phyloP scores from a whole-genome alignment of 2,329 filamentous ascomycete genomes.

The Pseudopyrenochaeta lycopersici region DNA sequence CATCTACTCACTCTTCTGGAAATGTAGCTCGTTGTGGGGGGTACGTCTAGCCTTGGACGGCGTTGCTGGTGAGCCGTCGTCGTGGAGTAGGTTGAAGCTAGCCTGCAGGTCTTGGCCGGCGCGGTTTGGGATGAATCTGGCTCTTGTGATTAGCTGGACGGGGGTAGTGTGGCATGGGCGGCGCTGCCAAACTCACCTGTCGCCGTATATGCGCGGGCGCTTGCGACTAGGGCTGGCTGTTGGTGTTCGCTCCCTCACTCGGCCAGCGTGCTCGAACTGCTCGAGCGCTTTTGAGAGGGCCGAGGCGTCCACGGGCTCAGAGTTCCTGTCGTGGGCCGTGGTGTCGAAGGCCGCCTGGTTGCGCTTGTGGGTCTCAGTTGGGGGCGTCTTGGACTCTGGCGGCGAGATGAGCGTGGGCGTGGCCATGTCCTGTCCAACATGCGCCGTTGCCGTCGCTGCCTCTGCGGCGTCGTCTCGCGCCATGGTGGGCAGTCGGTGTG shows the following conservation, averaged over 20 bases:
- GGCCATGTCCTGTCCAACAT: conserved; percentile 38
- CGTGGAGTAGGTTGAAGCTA: conserved; percentile 89
- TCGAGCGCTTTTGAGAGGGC: conserved; percentile 69
- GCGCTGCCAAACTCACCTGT: conserved; percentile 44
- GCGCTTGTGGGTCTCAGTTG: conserved; percentile 62
- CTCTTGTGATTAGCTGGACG: conserved; percentile 1
- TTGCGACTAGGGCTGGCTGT: conserved; percentile 73
- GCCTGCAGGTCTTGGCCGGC: conserved; percentile 93
- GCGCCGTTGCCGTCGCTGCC: conserved; percentile 25
- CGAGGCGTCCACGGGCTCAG: conserved; percentile 67
- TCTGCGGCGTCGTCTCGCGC: conserved; percentile 23
- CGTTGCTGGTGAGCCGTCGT: conserved; percentile 91
- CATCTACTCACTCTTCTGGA: conserved; percentile 74
- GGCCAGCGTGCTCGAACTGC: conserved; percentile 68
- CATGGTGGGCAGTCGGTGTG: conserved; percentile 27
- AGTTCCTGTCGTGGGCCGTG: conserved; percentile 45
- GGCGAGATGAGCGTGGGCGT: conserved; percentile 63
- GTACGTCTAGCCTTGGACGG: conserved; percentile 85
- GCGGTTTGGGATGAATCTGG: conserved; percentile 92
- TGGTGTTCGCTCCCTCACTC: conserved; percentile 68
- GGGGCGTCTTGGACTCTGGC: conserved; percentile 68
- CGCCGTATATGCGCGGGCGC: conserved; percentile 71
- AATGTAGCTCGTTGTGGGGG: conserved; percentile 89
- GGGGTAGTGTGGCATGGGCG: too few relatives aligned
- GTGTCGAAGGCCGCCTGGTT: conserved; percentile 46